Evolutionary conservation across 1,284 basidiomycete species (phyloP), one percentile per base, ranked within the genome.

Genomic region (Melampsora occidentalis): DNA sequence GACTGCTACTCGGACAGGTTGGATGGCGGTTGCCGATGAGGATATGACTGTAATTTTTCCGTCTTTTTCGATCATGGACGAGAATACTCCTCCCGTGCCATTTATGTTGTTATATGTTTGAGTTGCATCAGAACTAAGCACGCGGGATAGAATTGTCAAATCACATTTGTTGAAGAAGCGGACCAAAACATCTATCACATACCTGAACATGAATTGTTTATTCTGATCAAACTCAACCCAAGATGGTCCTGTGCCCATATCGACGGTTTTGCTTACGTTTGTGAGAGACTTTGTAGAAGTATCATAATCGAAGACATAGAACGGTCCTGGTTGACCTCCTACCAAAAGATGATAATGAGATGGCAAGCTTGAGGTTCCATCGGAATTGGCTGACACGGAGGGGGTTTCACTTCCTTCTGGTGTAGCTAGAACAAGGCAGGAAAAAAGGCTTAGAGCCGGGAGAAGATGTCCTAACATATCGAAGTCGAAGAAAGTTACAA

Each of bases 141-240:
- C 22, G 9, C 53, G 22, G 14, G 22, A 28, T 20, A 10, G n/a
- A 59, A 1, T 59, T 3, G 3, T 59, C 20, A 59, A 20, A 59
- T 22, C 7, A 59, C 2, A 59, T 28, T 59, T 59, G 53, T 59
- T 22, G 12, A 20, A 22, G 9, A 10, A 22, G n/a, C 53, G n/a
- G 53, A 59, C 53, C 9, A 7, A 9, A 22, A 59, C 28, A 28
- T 10, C 7, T 22, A 59, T 59, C 28, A 59, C 53, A 22, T 12
- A 59, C 53, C 53, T 59, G 53, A 22, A 59, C n/a, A 59, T 59
- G 28, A 59, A 22, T 22, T 59, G n/a, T 7, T 59, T 59, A 22
- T 2, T 22, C n/a, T 59, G n/a, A 59, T 28, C 28, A 59, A 59
- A 22, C 22, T n/a, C 53, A 7, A 59, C 28, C 53, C 53, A 59